Conservation (phyloP, 2,329 filamentous ascomycete genomes). For the Dactylellina haptotyla region DNA sequence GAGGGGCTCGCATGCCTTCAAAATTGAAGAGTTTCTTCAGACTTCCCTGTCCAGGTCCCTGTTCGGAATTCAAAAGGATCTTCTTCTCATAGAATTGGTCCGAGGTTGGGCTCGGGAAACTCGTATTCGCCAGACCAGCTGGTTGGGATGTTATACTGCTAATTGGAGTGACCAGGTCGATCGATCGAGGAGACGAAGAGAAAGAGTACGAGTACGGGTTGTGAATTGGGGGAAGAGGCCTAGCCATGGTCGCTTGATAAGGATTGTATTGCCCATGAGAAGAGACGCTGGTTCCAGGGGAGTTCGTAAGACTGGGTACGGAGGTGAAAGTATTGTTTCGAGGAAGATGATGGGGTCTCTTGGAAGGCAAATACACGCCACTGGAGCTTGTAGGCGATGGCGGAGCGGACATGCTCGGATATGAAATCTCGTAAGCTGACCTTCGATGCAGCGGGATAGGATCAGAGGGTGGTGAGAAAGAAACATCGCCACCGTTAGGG, state of each 20-base stretch:
- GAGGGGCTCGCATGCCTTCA: conserved; percentile 56
- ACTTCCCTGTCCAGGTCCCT: conserved; percentile 49
- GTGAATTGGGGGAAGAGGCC: conserved; percentile 57
- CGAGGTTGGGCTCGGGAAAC: conserved; percentile 7
- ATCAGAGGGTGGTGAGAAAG: conserved; percentile 53
- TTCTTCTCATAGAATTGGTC: conserved; percentile 55
- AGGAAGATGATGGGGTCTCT: conserved; percentile 54
- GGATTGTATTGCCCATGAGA: conserved; percentile 36
- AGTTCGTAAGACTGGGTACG: conserved; percentile 51
- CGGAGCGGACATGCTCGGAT: conserved; percentile 49
- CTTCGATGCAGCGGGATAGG: conserved; percentile 46
- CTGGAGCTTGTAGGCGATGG: conserved; percentile 48
- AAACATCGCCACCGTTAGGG: conserved; percentile 23
- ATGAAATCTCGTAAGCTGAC: conserved; percentile 42
- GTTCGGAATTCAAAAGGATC: conserved; percentile 18
- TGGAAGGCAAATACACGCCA: conserved; percentile 34
- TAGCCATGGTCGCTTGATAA: conserved; percentile 53
- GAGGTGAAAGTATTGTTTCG: conserved; percentile 55
- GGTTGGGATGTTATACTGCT: conserved; percentile 49
- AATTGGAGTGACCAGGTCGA: conserved; percentile 58
- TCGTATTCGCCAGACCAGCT: conserved; percentile 19
- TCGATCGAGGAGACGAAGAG: conserved; percentile 57
- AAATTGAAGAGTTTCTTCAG: conserved; percentile 58
- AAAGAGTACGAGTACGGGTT: conserved; percentile 56
- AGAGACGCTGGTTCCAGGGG: conserved; percentile 33